Evolutionary conservation across 1,284 basidiomycete genomes (phyloP).

Genomic region (Boletus calvinii): DNA sequence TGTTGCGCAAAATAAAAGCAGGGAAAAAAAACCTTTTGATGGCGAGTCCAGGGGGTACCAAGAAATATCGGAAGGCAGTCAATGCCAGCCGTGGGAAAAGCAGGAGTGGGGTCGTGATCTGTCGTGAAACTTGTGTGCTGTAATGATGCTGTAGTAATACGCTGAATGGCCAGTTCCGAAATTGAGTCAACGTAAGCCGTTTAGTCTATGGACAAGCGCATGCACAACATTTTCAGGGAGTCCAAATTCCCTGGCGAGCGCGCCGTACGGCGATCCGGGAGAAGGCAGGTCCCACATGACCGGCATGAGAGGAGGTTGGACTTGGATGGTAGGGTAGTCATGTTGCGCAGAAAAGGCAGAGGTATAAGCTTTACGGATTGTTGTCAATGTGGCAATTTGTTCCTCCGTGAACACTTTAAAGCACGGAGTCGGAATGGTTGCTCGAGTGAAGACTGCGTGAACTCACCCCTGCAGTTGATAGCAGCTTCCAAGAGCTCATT

Average conservation of each 20-base stretch:
- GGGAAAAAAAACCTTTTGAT: conserved; percentile 1
- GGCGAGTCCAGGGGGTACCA: conserved; percentile 25
- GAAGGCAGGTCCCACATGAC: conserved; percentile 21
- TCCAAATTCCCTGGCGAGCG: conserved; percentile 70
- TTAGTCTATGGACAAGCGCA: conserved; percentile 61
- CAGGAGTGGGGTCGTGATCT: conserved; percentile 17
- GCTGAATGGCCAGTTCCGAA: not conserved
- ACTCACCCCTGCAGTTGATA: conserved; percentile 54
- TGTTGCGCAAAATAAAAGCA: conserved; percentile 22
- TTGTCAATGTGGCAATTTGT: conserved; percentile 46
- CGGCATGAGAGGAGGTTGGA: conserved; percentile 18
- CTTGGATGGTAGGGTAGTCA: conserved; percentile 7
- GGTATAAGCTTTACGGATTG: conserved; percentile 30
- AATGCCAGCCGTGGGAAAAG: conserved; percentile 22
- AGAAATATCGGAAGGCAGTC: conserved; percentile 30
- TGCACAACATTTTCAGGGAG: conserved; percentile 67
- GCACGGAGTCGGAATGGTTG: conserved; percentile 5
- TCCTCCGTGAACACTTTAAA: conserved; percentile 58
- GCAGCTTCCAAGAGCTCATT: conserved; percentile 53
- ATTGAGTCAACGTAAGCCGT: conserved; percentile 19
- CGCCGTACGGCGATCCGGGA: conserved; percentile 38
- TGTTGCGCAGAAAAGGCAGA: conserved; percentile 18
- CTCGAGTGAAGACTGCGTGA: conserved; percentile 7
- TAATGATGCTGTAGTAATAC: not conserved
- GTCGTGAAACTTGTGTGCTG: conserved; percentile 19